Percentiles rank a stretch among this genome's conserved stretches.
These are phyloP conservation scores for Graphiopsis chlorocephala DNA, from an alignment of 2,329 filamentous ascomycete genomes.

Conservation along the genomic window DNA sequence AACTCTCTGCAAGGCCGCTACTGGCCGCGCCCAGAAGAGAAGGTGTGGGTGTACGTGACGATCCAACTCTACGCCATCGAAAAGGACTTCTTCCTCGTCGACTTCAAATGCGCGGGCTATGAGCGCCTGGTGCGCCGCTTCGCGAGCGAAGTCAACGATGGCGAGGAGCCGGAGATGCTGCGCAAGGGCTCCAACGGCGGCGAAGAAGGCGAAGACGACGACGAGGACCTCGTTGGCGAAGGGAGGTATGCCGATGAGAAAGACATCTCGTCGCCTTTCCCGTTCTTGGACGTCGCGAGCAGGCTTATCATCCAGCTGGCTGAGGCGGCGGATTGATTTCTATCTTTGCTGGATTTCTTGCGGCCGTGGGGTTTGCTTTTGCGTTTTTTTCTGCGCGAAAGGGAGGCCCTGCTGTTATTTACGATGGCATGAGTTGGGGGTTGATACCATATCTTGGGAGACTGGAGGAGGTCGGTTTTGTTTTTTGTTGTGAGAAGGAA, in stretches of 20 bases:
- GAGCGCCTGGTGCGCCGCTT: conserved; percentile 68
- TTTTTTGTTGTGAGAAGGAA: neutral
- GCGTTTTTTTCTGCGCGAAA: neutral
- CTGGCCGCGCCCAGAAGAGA: conserved; percentile 50
- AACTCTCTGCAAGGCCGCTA: conserved; percentile 15
- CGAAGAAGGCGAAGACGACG: conserved; percentile 21
- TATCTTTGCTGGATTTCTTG: neutral
- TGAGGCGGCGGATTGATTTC: conserved; percentile 60
- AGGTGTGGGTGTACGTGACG: conserved; percentile 89
- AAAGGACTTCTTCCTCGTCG: conserved; percentile 86
- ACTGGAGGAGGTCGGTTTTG: neutral
- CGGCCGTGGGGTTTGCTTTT: neutral
- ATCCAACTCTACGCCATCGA: conserved; percentile 97
- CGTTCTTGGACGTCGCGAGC: conserved; percentile 90
- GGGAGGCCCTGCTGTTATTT: neutral
- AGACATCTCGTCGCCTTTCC: conserved; percentile 91
- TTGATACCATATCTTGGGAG: conserved; percentile 7
- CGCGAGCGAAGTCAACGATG: conserved; percentile 34
- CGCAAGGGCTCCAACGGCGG: conserved; percentile 27
- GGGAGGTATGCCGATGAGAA: conserved; percentile 72
- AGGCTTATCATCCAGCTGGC: conserved; percentile 90
- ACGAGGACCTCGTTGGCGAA: conserved; percentile 38
- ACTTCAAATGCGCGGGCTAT: conserved; percentile 98
- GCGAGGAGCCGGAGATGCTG: conserved; percentile 20
- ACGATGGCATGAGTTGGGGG: conserved; percentile 9